These are phyloP conservation scores for Barnettozyma hawaiiensis DNA, from an alignment of 1,139 yeast genomes.

Conservation along the genomic window DNA sequence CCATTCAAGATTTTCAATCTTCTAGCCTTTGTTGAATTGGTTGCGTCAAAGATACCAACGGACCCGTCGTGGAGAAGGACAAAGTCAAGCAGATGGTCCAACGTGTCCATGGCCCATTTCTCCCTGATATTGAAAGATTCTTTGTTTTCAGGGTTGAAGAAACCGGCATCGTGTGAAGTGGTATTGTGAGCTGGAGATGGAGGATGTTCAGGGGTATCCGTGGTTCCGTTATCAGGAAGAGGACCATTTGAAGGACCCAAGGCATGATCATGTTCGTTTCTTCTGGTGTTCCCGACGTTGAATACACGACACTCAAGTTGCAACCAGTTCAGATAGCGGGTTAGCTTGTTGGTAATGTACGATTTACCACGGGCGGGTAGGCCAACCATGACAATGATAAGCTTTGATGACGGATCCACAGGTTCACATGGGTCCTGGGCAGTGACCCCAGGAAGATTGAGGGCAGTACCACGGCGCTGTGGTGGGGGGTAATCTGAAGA, in stretches of 20 bases:
- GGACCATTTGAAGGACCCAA: conserved; percentile 73
- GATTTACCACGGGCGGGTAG: conserved; percentile 91
- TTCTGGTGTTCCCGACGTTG: conserved; percentile 90
- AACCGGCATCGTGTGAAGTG: conserved; percentile 63
- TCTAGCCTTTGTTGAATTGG: conserved; percentile 78
- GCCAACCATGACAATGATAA: conserved; percentile 93
- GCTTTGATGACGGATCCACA: conserved; percentile 40
- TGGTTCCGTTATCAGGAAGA: conserved; percentile 46
- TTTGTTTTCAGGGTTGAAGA: conserved; percentile 77
- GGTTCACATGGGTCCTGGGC: conserved; percentile 27
- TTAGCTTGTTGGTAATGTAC: conserved; percentile 83
- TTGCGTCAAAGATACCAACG: conserved; percentile 94
- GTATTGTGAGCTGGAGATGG: conserved; percentile 12
- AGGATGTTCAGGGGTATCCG: neutral
- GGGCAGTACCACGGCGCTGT: conserved; percentile 54
- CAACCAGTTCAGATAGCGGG: conserved; percentile 85
- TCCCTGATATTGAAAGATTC: conserved; percentile 68
- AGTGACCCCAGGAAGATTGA: conserved; percentile 91
- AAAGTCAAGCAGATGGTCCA: conserved; percentile 78
- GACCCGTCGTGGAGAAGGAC: conserved; percentile 77
- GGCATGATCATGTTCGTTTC: conserved; percentile 47
- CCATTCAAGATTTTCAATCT: conserved; percentile 63
- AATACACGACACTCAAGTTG: conserved; percentile 87
- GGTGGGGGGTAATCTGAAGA: neutral
- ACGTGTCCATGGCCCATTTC: conserved; percentile 94